Percentiles rank a stretch among this genome's conserved stretches.
phyloP scores from a whole-genome alignment of 148 eudicot genomes.

The Vaccinium corymbosum region DNA sequence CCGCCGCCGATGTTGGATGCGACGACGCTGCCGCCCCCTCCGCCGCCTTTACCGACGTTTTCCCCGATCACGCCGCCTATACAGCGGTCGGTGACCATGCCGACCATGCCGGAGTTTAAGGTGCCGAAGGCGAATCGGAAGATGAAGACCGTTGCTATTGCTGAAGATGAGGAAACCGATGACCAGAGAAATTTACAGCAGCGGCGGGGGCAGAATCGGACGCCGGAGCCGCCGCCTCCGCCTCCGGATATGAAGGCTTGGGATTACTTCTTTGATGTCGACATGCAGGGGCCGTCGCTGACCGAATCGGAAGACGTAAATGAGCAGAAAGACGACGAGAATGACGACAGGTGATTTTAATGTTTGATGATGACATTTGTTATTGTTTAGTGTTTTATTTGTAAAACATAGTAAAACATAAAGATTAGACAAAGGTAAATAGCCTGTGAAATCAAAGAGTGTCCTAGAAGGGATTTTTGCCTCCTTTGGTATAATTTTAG shows the following conservation, averaged over 20 bases:
- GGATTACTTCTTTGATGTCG: slow-evolving; percentile 73
- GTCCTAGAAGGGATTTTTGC: too few relatives aligned
- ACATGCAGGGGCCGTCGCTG: slow-evolving; percentile 42
- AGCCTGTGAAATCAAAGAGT: too few relatives aligned
- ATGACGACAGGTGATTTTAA: slow-evolving; percentile 14
- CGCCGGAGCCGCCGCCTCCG: slow-evolving; percentile 37
- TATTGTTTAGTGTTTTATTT: too few relatives aligned
- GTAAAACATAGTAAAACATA: too few relatives aligned
- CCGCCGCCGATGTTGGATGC: slow-evolving; percentile 49
- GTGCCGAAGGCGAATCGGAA: slow-evolving; percentile 42
- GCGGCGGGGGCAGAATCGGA: slow-evolving; percentile 19
- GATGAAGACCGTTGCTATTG: slow-evolving; percentile 49
- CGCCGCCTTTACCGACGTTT: slow-evolving; percentile 68
- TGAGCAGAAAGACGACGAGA: slow-evolving; percentile 20
- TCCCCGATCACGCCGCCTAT: slow-evolving; percentile 64
- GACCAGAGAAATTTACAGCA: slow-evolving; percentile 30
- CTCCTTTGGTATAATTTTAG: too few relatives aligned
- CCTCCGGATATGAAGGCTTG: slow-evolving; percentile 63
- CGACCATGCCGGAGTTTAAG: slow-evolving; percentile 81
- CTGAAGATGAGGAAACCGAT: slow-evolving; percentile 33
- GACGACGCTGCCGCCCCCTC: slow-evolving; percentile 55
- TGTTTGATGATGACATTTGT: too few relatives aligned
- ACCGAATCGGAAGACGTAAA: slow-evolving; percentile 35
- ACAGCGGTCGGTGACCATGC: slow-evolving; percentile 82
- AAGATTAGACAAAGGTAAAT: too few relatives aligned